These are phyloP conservation scores for Penicillium paneum DNA, from an alignment of 2,329 filamentous ascomycete genomes.

Conservation along the genomic window DNA sequence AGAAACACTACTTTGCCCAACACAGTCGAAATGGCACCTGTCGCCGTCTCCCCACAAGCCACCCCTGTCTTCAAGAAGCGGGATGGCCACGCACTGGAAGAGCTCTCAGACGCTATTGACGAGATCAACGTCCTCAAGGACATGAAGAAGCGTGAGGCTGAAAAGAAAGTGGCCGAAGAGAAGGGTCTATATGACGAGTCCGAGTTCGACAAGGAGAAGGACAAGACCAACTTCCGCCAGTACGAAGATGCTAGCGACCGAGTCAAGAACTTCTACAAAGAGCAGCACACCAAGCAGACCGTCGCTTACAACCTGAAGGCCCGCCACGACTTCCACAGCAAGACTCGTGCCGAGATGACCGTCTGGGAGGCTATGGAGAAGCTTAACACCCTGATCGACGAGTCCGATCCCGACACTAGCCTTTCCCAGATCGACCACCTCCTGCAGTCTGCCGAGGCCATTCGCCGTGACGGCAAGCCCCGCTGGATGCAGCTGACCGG, in stretches of 20 bases:
- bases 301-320: slow-evolving; percentile 75
- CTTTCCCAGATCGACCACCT: slow-evolving; percentile 88
- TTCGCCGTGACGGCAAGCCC: slow-evolving; percentile 66
- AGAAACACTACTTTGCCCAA: neutral
- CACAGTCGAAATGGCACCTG: slow-evolving; percentile 29
- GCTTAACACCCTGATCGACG: slow-evolving; percentile 85
- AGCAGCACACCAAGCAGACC: slow-evolving; percentile 60
- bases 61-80: slow-evolving; percentile 39
- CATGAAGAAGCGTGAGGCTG: slow-evolving; percentile 51
- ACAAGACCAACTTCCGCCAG: slow-evolving; percentile 77
- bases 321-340: slow-evolving; percentile 66
- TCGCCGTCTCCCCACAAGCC: slow-evolving; percentile 25
- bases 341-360: slow-evolving; percentile 71
- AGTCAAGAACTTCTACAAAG: slow-evolving; percentile 82
- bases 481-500: slow-evolving; percentile 50
- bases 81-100: slow-evolving; percentile 58
- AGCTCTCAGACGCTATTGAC: slow-evolving; percentile 58
- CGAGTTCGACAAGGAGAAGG: slow-evolving; percentile 69
- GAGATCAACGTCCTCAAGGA: slow-evolving; percentile 59
- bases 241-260: slow-evolving; percentile 80
- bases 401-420: slow-evolving; percentile 84
- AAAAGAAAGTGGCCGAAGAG: slow-evolving; percentile 47
- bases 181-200: slow-evolving; percentile 52
- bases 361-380: slow-evolving; percentile 92
- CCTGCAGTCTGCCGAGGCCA: slow-evolving; percentile 83